Evolutionary conservation across 805 yeast species (phyloP).

Genomic region (Yarrowia keelungensis): DNA sequence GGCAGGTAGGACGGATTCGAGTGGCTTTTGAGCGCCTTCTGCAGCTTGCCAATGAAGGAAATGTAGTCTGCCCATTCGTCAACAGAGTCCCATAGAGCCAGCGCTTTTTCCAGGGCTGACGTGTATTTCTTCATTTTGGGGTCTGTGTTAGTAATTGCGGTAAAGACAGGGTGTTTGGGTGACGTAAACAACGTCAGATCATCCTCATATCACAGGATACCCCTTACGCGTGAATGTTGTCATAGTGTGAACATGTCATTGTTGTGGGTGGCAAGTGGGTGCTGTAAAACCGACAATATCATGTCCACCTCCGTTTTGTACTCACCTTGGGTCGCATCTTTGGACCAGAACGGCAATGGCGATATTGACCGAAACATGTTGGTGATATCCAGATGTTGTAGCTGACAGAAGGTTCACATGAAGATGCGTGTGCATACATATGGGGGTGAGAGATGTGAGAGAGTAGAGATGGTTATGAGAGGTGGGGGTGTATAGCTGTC

Average conservation of each 20-base stretch:
- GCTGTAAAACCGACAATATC: too few species aligned
- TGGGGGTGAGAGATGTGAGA: too few species aligned
- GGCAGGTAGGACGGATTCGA: slow-evolving; percentile 64
- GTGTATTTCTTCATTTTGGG: slow-evolving; percentile 74
- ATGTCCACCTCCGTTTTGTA: neutral
- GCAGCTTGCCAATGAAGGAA: slow-evolving; percentile 79
- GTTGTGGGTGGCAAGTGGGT: too few species aligned
- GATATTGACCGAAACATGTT: slow-evolving; percentile 42
- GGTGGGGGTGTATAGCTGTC: too few species aligned
- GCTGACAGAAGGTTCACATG: slow-evolving; percentile 22
- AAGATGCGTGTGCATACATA: slow-evolving; percentile 12
- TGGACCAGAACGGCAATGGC: slow-evolving; percentile 42
- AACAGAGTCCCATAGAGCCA: slow-evolving; percentile 76
- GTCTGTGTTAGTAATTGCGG: slow-evolving; percentile 44
- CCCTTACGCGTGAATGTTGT: neutral
- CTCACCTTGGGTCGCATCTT: slow-evolving; percentile 40
- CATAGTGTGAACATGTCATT: too few species aligned
- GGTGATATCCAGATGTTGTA: slow-evolving; percentile 38
- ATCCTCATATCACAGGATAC: neutral
- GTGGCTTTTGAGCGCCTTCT: slow-evolving; percentile 67
- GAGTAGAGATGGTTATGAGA: too few species aligned
- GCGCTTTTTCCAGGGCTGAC: slow-evolving; percentile 72
- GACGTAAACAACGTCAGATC: neutral
- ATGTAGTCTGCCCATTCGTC: slow-evolving; percentile 99
- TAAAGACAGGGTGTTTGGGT: too few species aligned